Evolutionary conservation across 2,329 filamentous ascomycete genomes (phyloP), one percentile per base, ranked within the genome.

Genomic region (Meredithiella fracta): DNA sequence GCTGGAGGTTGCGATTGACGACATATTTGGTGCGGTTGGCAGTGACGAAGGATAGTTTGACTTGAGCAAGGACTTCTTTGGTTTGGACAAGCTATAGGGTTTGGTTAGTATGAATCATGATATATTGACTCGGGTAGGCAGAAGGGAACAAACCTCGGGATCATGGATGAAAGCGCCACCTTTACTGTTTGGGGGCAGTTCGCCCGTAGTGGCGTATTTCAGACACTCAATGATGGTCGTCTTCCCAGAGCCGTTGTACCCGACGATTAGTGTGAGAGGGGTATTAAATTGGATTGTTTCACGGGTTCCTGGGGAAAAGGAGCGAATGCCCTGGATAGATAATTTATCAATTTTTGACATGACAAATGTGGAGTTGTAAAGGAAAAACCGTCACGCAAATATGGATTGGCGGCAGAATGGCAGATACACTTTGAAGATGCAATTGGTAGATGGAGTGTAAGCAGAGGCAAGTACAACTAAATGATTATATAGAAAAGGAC

Each of bases 201-300:
- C 86, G 57, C 92, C 94, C 6, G 90, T 96, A 17, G 94, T 96
- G 54, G 87, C 90, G 80, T 96, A 98, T 67, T 96, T 96, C 65
- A 98, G 84, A 67, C 89, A 94, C 69, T 98, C 92, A 69, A 98
- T 98, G 65, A 98, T 95, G 58, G 92, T 97, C 8, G 92, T 98
- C 72, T 98, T 98, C 60, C 92, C 92, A 1, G 91, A 97, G 56
- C 92, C 92, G 72, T 98, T 98, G 69, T 89, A 87, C 58, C 92
- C 92, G 58, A 98, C 94, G 62, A 98, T 98, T 60, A 98, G 77
- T 11, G 92, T 98, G 57, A 98, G 76, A 25, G 92, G 94, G 0
- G 86, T 85, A 61, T 89, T 82, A 67, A 98, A 97, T 62, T 85
- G 77, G 60, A 97, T 94, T 38, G 79, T 83, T 69, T 96, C 86